phyloP scores from a whole-genome alignment of 2,329 filamentous ascomycete species.

The Ascochyta pisi region DNA sequence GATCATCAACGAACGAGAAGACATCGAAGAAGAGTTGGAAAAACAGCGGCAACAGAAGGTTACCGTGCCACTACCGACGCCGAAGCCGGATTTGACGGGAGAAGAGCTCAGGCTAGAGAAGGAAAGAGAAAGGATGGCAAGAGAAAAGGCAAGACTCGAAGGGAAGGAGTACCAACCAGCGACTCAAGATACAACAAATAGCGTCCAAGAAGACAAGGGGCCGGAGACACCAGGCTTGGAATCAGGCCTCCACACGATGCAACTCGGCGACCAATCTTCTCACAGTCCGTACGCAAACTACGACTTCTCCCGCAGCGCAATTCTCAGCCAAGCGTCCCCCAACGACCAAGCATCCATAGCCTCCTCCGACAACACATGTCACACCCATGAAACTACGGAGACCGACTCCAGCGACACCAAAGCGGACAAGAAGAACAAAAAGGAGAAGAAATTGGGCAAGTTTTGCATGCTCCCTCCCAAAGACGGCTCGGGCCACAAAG shows the following conservation, averaged over 20 bases:
- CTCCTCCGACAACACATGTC: conserved; percentile 30
- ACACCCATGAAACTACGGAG: conserved; percentile 24
- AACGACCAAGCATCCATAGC: conserved; percentile 31
- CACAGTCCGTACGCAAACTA: conserved; percentile 35
- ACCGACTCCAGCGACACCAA: conserved; percentile 4
- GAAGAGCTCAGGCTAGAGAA: conserved; percentile 35
- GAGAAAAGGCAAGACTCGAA: conserved; percentile 17
- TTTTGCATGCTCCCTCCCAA: conserved; percentile 78
- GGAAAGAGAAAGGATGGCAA: conserved; percentile 19
- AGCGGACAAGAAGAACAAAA: conserved; percentile 23
- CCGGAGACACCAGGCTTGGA: conserved; percentile 24
- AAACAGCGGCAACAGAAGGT: conserved; percentile 44
- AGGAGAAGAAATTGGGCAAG: conserved; percentile 67
- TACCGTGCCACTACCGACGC: conserved; percentile 32
- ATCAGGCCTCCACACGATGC: conserved; percentile 32
- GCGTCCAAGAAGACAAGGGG: conserved; percentile 10
- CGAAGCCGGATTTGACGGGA: conserved; percentile 31
- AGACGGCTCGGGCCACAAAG: conserved; percentile 63
- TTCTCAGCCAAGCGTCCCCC: conserved; percentile 36
- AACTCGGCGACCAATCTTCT: conserved; percentile 22
- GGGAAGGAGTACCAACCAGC: conserved; percentile 34
- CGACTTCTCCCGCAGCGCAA: conserved; percentile 40
- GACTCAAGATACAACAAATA: conserved; percentile 6
- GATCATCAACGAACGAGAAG: conserved; percentile 68
- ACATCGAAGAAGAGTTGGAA: conserved; percentile 58